Base-by-base conservation (phyloP, 768 basidiomycete genomes). In the Rhodocollybia butyracea region DNA sequence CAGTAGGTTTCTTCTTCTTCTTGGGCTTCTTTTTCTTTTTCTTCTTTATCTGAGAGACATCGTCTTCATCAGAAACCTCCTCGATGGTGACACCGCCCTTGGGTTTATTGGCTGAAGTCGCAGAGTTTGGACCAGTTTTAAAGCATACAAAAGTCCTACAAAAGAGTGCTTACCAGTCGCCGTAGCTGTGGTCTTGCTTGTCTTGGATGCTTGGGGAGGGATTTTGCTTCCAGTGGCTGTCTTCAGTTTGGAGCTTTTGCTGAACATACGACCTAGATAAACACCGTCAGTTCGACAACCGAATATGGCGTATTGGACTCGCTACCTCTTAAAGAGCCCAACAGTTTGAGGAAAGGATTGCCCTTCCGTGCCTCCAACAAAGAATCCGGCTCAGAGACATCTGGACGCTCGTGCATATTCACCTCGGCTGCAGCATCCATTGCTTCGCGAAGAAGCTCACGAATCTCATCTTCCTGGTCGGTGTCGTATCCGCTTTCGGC, bases 11-110 rank as follows among this genome's bases (percentile, higher is more conserved):
- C 60, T 80, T 80, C 67, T 81, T 89, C 66, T 89, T 91, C 74
- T 86, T 89, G 21, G 79, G 71, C 61, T 88, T 89, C 70, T 86
- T 87, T 67, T 86, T 86, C 69, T 89, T 88, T 67, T 88, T 89
- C 74, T 89, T 89, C 43, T 75, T 69, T 1, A 68, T 46, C 2
- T 72, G 45, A 27, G 63, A 52, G 1, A 67, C 70, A 3, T 77
- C 79, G 13, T 50, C 48, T 63, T 87, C 88, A 46, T 89, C 90
- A 47, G 88, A 86, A 0, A 82, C 85, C 39, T 91, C 88, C 62
- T 89, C 89, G 8, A 87, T 76, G 0, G 85, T 87, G 17, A 13
- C 79, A 74, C 63, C 73, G 19, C 6, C 21, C 76, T 47, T 70
- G 71, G 57, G 7, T 13, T 22, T 10, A 50, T 50, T 22, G 24